Conservation (phyloP, 306 rosid species). For the Quillaja saponaria region DNA sequence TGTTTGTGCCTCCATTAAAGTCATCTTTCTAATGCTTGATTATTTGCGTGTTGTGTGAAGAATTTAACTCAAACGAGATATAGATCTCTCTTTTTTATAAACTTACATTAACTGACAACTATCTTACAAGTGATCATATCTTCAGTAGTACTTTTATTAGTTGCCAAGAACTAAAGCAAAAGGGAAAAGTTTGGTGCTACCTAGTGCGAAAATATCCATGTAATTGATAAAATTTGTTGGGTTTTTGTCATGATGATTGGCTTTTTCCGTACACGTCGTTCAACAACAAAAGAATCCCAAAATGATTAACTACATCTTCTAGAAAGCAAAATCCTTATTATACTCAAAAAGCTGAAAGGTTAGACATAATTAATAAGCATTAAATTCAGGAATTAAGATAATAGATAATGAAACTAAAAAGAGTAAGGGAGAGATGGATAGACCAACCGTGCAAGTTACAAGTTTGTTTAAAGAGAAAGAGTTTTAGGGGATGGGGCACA, state of each 20-base stretch:
- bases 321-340: too few relatives aligned
- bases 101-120: conserved; percentile 21
- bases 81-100: too few relatives aligned
- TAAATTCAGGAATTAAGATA: conserved; percentile 2
- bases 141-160: conserved; percentile 23
- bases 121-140: conserved; percentile 35
- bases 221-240: too few relatives aligned
- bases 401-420: background rate
- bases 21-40: conserved; percentile 22
- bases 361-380: too few relatives aligned
- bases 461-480: conserved; percentile 29
- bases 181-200: conserved; percentile 21
- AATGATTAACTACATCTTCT: too few relatives aligned
- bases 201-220: conserved; percentile 9
- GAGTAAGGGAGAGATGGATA: conserved; percentile 13
- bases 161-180: conserved; percentile 26
- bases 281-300: conserved; percentile 39
- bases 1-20: too few relatives aligned
- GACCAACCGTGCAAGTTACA: conserved; percentile 47
- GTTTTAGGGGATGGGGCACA: conserved; percentile 33
- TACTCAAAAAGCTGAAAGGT: too few relatives aligned
- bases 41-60: too few relatives aligned
- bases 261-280: conserved; percentile 36
- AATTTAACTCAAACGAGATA: too few relatives aligned
- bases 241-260: conserved; percentile 17